These are phyloP conservation scores for Phlyctochytrium planicorne DNA, from an alignment of 192 early-diverging fungal genomes.

Conservation along the genomic window DNA sequence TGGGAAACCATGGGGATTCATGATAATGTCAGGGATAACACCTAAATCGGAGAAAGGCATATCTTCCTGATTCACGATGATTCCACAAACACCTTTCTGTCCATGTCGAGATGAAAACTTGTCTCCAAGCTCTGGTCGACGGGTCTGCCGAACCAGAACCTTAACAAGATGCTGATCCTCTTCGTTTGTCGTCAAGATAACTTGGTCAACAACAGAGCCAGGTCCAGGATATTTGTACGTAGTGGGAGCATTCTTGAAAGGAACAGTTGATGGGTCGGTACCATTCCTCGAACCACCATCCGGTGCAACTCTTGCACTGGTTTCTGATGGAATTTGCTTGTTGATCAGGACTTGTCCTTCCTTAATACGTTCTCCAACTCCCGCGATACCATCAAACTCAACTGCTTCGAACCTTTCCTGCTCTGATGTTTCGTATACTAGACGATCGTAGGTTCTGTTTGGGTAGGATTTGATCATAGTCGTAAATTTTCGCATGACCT, in stretches of 20 bases:
- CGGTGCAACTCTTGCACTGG: constrained; percentile 51
- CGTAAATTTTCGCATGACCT: constrained; percentile 86
- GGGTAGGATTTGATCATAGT: constrained; percentile 85
- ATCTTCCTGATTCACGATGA: constrained; percentile 96
- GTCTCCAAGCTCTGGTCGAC: constrained; percentile 94
- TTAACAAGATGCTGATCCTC: constrained; percentile 91
- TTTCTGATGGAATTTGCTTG: constrained; percentile 84
- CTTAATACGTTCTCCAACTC: constrained; percentile 75
- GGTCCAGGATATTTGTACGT: constrained; percentile 86
- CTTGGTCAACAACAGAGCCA: constrained; percentile 79
- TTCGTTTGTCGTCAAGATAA: constrained; percentile 89
- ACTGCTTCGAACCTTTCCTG: constrained; percentile 64
- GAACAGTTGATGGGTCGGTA: constrained; percentile 48
- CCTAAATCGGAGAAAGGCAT: constrained; percentile 95
- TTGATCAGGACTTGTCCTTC: constrained; percentile 78
- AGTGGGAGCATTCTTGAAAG: constrained; percentile 72
- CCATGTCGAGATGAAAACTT: constrained; percentile 98
- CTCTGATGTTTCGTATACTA: constrained; percentile 58
- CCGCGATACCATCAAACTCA: constrained; percentile 89
- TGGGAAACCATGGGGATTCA: constrained; percentile 99
- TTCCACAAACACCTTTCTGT: constrained; percentile 95
- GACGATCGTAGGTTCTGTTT: constrained; percentile 82
- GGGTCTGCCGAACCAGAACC: constrained; percentile 84
- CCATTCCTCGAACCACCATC: constrained; percentile 34
- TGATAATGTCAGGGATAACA: constrained; percentile 93